A percentile compares a stretch with the other conserved stretches of the same genome.
Conservation (phyloP, 2,329 filamentous ascomycete genomes). For the Epichloe festucae region DNA sequence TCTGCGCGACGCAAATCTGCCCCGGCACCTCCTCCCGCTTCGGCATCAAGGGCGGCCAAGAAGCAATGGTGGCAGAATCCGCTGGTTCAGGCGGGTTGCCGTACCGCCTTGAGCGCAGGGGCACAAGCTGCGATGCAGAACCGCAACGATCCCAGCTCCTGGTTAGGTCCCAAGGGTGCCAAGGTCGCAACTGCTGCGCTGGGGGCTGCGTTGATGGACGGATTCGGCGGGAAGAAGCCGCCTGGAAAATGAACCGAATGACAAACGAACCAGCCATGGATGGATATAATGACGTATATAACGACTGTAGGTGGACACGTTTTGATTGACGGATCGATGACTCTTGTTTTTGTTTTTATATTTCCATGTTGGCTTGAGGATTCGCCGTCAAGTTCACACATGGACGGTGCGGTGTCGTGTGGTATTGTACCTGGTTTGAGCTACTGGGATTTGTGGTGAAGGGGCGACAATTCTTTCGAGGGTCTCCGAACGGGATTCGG, state of each 20-base stretch:
- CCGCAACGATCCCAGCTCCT: slow-evolving; percentile 30
- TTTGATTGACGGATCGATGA: neutral
- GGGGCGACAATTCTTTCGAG: neutral
- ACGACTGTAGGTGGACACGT: neutral
- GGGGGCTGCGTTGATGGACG: slow-evolving; percentile 35
- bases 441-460: too few species aligned
- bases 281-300: neutral
- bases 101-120: slow-evolving; percentile 33
- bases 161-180: slow-evolving; percentile 35
- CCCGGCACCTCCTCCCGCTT: slow-evolving; percentile 3
- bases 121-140: slow-evolving; percentile 34
- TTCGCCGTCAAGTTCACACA: too few species aligned
- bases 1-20: slow-evolving; percentile 7
- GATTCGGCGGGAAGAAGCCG: slow-evolving; percentile 23
- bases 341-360: too few species aligned
- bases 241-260: neutral
- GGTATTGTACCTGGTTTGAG: too few species aligned
- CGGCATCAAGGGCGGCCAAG: slow-evolving; percentile 15
- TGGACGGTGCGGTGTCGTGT: too few species aligned
- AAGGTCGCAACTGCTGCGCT: slow-evolving; percentile 35
- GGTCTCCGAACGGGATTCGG: neutral
- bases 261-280: neutral
- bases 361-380: too few species aligned
- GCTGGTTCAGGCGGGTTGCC: slow-evolving; percentile 27
- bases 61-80: slow-evolving; percentile 25